phyloP scores from a whole-genome alignment of 768 basidiomycete species.

The Inosperma sp. region DNA sequence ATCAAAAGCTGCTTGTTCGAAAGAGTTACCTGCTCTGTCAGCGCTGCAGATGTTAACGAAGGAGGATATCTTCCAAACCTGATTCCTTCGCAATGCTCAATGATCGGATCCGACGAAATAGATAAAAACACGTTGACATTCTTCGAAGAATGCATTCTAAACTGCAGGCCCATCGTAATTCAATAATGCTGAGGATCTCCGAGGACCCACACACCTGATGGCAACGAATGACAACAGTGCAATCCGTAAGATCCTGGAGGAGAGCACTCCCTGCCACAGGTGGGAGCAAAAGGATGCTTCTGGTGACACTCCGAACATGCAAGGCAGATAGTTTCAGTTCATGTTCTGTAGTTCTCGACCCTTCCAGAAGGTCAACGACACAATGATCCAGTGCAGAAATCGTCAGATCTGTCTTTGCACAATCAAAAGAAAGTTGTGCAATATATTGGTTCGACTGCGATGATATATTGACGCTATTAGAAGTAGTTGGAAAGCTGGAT shows the following conservation, averaged over 20 bases:
- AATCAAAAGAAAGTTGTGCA: slow-evolving; percentile 38
- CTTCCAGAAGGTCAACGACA: slow-evolving; percentile 55
- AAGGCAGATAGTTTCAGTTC: slow-evolving; percentile 48
- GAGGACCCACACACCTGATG: slow-evolving; percentile 60
- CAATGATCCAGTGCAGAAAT: slow-evolving; percentile 66
- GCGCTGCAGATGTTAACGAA: slow-evolving; percentile 18
- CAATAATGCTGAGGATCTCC: not conserved
- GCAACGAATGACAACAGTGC: slow-evolving; percentile 65
- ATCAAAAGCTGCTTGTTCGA: not conserved
- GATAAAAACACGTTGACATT: slow-evolving; percentile 62
- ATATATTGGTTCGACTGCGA: slow-evolving; percentile 45
- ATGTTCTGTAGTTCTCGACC: slow-evolving; percentile 4
- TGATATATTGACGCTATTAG: slow-evolving; percentile 39
- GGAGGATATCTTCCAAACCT: slow-evolving; percentile 62
- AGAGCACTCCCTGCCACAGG: slow-evolving; percentile 66
- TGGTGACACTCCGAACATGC: slow-evolving; percentile 56
- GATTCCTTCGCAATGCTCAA: slow-evolving; percentile 66
- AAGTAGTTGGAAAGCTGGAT: slow-evolving; percentile 16
- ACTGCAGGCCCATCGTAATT: slow-evolving; percentile 40
- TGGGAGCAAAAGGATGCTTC: slow-evolving; percentile 65
- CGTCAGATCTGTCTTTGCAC: slow-evolving; percentile 45
- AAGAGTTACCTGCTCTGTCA: slow-evolving; percentile 15
- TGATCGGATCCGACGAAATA: slow-evolving; percentile 68
- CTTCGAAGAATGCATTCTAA: slow-evolving; percentile 79
- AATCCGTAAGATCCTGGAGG: slow-evolving; percentile 57